Evolutionary conservation across 2,329 filamentous ascomycete species (phyloP).

Genomic region (Berkeleyomyces basicola): DNA sequence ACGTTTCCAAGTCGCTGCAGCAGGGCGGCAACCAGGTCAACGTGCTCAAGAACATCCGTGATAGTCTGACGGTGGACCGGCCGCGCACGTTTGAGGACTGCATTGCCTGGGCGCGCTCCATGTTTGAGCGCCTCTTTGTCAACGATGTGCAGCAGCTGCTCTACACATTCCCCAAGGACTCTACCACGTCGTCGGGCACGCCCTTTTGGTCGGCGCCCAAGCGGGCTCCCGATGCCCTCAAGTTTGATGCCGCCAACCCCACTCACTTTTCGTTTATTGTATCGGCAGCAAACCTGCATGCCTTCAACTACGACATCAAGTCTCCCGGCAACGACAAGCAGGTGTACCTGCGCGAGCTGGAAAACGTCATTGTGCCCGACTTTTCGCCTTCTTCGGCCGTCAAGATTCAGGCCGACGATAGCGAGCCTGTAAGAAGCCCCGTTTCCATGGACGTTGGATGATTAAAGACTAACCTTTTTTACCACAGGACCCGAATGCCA

Average conservation of each 20-base stretch:
- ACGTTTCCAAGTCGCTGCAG: conserved; percentile 71
- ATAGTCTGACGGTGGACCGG: conserved; percentile 82
- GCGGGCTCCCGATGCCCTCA: conserved; percentile 80
- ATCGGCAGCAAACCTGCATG: conserved; percentile 79
- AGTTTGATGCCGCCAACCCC: conserved; percentile 69
- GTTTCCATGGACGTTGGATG: neutral
- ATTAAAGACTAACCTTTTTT: neutral
- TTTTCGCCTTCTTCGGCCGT: conserved; percentile 80
- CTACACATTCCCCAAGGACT: conserved; percentile 94
- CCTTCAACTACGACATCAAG: conserved; percentile 96
- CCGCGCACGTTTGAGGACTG: conserved; percentile 90
- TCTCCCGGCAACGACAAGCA: conserved; percentile 54
- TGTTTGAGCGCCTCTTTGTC: conserved; percentile 95
- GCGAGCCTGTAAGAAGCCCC: conserved; percentile 54
- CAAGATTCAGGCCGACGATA: conserved; percentile 94
- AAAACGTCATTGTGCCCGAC: conserved; percentile 89
- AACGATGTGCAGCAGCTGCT: conserved; percentile 91
- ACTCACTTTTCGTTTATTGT: conserved; percentile 82
- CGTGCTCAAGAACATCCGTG: conserved; percentile 75
- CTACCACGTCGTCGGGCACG: conserved; percentile 70
- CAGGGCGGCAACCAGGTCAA: conserved; percentile 91
- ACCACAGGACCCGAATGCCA: conserved; percentile 60
- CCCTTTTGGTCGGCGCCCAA: conserved; percentile 98
- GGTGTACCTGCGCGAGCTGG: conserved; percentile 63
- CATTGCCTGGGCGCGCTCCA: conserved; percentile 80